Percentiles rank a stretch among this genome's conserved stretches.
phyloP scores from a whole-genome alignment of 208 protist species.

The Angomonas deanei region DNA sequence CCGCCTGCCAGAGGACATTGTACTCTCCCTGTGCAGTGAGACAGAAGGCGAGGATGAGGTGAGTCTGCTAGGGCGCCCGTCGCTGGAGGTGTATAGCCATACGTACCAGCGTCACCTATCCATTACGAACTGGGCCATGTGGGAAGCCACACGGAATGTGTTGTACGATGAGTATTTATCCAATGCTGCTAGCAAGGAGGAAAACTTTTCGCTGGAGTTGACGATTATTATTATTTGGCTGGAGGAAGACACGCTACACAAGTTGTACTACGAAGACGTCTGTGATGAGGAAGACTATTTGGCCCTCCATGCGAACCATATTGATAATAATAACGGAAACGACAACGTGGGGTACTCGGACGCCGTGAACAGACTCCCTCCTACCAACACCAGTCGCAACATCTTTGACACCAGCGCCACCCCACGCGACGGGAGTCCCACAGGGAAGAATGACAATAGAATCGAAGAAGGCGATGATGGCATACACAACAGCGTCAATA shows the following conservation, averaged over 20 bases:
- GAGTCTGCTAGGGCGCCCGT: background rate
- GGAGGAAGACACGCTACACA: background rate
- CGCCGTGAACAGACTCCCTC: background rate
- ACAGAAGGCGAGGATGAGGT: background rate
- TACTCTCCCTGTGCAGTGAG: background rate
- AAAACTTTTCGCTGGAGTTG: background rate
- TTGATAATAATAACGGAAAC: too few species aligned
- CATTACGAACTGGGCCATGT: background rate
- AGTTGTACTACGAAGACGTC: constrained; percentile 4
- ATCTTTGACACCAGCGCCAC: background rate
- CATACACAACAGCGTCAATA: too few species aligned
- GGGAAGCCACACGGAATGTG: background rate
- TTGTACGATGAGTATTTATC: background rate
- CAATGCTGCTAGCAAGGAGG: too few species aligned
- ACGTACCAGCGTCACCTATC: background rate
- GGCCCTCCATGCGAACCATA: too few species aligned
- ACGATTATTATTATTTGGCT: background rate
- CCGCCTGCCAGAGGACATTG: background rate
- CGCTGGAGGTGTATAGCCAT: background rate
- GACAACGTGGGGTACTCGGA: too few species aligned
- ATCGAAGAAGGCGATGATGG: too few species aligned
- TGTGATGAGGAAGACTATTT: too few species aligned
- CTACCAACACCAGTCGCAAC: background rate
- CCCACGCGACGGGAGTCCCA: background rate
- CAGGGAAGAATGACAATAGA: background rate